Percentiles rank a stretch among this genome's conserved stretches.
Evolutionary conservation across 352 stramenopile genomes (phyloP).

Genomic region (Pythium folliculosum): DNA sequence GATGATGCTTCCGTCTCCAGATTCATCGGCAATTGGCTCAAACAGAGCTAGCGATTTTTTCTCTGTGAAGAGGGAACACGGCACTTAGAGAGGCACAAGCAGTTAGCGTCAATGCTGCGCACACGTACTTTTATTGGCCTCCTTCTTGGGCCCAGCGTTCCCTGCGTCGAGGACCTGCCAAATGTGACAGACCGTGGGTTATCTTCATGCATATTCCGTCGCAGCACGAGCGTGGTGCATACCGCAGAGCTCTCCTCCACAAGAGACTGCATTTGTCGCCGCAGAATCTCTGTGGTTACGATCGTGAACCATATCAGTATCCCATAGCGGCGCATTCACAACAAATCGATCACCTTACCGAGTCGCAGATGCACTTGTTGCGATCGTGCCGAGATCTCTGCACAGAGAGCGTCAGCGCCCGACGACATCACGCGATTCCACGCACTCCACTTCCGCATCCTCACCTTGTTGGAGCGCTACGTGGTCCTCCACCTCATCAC

Average conservation of each 20-base stretch:
- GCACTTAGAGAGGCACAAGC: neutral
- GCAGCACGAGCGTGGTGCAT: too few species aligned
- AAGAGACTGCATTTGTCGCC: conserved; percentile 30
- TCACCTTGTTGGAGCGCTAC: conserved; percentile 19
- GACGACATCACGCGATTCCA: neutral
- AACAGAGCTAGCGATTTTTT: neutral
- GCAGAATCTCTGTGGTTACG: conserved; percentile 23
- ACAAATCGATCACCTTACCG: conserved; percentile 11
- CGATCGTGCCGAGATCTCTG: conserved; percentile 34
- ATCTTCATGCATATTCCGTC: neutral
- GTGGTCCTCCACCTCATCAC: neutral
- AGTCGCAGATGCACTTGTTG: conserved; percentile 38
- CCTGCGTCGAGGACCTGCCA: conserved; percentile 12
- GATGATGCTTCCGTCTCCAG: neutral
- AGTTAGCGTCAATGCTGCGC: neutral
- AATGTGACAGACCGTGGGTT: neutral
- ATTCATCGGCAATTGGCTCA: neutral
- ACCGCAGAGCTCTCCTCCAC: conserved; percentile 28
- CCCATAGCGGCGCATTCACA: neutral
- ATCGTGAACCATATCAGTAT: neutral
- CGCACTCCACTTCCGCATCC: neutral
- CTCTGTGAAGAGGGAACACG: neutral
- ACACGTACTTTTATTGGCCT: neutral
- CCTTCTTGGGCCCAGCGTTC: neutral
- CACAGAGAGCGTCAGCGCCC: neutral